Evolutionary conservation across 805 yeast genomes (phyloP).

Genomic region (Jamesozyma piceae): DNA sequence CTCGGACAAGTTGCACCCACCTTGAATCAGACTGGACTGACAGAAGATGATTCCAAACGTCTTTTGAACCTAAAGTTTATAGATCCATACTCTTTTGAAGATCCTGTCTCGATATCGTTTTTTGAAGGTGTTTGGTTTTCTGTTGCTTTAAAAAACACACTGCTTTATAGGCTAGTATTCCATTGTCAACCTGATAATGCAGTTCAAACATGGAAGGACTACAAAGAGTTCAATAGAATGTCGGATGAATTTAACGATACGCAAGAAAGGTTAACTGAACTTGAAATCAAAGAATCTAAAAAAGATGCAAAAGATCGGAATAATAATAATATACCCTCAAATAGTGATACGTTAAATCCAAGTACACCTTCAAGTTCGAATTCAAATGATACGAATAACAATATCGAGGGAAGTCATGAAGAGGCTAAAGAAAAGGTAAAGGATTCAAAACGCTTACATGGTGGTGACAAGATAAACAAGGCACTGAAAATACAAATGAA

Average conservation of each 20-base stretch:
- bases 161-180: conserved; percentile 73
- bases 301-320: not conserved
- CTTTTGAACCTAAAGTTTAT: conserved; percentile 39
- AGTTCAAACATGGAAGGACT: conserved; percentile 85
- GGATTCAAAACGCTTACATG: not conserved
- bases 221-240: conserved; percentile 58
- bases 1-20: conserved; percentile 22
- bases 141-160: conserved; percentile 75
- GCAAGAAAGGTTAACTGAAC: conserved; percentile 26
- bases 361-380: not conserved
- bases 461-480: conserved; percentile 9
- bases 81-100: conserved; percentile 84
- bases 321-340: not conserved
- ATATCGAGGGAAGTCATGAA: not conserved
- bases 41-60: conserved; percentile 4
- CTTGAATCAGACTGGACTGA: conserved; percentile 1
- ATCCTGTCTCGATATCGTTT: conserved; percentile 75
- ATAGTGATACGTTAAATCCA: not conserved
- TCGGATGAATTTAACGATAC: conserved; percentile 43
- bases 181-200: conserved; percentile 91
- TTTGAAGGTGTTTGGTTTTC: conserved; percentile 80
- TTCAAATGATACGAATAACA: not conserved
- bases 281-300: conserved; percentile 11
- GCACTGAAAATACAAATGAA: conserved; percentile 23
- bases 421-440: not conserved